A percentile compares a stretch with the other conserved stretches of the same genome.
These are phyloP conservation scores for Penicillium waksmanii DNA, from an alignment of 495 filamentous ascomycete species.

Conservation along the genomic window DNA sequence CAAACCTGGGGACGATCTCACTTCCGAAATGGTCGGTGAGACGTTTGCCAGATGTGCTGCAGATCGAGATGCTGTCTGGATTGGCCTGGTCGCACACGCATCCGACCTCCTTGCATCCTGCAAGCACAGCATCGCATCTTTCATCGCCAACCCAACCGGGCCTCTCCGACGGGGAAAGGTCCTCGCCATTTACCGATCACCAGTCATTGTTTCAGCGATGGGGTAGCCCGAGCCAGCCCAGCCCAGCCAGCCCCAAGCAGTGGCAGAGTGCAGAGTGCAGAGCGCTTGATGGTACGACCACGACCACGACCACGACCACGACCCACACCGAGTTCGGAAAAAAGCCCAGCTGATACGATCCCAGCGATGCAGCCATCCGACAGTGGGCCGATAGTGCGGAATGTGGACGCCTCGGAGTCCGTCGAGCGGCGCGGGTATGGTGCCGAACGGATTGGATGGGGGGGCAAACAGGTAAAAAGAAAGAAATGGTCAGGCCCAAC, in stretches of 20 bases:
- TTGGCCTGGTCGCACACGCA: not conserved
- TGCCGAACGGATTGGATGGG: not conserved
- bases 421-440: not conserved
- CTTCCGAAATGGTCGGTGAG: constrained; percentile 17
- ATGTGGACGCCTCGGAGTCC: constrained; percentile 19
- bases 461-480: not conserved
- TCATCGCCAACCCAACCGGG: constrained; percentile 11
- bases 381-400: constrained; percentile 24
- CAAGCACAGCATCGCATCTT: constrained; percentile 7
- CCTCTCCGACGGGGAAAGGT: constrained; percentile 9
- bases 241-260: not conserved
- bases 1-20: constrained; percentile 16
- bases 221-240: no score
- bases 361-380: constrained; percentile 13
- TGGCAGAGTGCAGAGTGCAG: not conserved
- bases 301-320: no score
- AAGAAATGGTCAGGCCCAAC: no score
- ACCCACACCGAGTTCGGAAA: constrained; percentile 6
- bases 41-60: constrained; percentile 10
- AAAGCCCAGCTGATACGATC: constrained; percentile 8
- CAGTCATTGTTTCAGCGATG: not conserved
- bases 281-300: constrained; percentile 10
- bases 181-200: not conserved
- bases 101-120: constrained; percentile 14
- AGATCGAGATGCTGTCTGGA: constrained; percentile 10